Conservation (phyloP, 257 asterid species). For the Fraxinus pennsylvanica region DNA sequence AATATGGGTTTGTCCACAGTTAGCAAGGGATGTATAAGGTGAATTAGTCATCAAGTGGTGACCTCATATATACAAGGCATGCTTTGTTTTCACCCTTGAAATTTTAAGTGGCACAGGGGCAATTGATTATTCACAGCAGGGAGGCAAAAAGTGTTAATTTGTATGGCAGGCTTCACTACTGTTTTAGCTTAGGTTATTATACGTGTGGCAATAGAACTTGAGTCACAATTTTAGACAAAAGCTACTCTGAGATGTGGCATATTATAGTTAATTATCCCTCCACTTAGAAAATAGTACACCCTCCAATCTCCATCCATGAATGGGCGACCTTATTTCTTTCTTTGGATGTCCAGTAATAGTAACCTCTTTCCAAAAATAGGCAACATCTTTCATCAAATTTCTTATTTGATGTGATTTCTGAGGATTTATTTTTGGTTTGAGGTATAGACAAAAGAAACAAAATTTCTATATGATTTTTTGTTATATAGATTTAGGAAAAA, state of each 20-base stretch:
- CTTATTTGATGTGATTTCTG: not conserved
- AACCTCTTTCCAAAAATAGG: too few species aligned
- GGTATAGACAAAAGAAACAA: not conserved
- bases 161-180: not conserved
- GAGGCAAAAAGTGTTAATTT: not conserved
- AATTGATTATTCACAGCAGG: not conserved
- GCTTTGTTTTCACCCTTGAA: not conserved
- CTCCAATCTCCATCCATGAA: not conserved
- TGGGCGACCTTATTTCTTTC: not conserved
- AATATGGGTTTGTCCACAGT: not conserved
- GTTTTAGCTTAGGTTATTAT: not conserved
- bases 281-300: not conserved
- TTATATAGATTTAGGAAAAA: too few species aligned
- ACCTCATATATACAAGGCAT: not conserved
- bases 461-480: too few species aligned
- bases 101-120: not conserved
- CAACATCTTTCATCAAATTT: not conserved
- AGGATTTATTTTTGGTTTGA: not conserved
- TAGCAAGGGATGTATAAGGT: not conserved
- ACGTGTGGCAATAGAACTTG: not conserved
- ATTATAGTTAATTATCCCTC: not conserved
- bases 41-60: not conserved
- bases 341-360: not conserved
- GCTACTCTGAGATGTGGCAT: not conserved
- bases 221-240: not conserved